Evolutionary conservation across 2,329 filamentous ascomycete genomes (phyloP).

Genomic region (Penicillium sp.): DNA sequence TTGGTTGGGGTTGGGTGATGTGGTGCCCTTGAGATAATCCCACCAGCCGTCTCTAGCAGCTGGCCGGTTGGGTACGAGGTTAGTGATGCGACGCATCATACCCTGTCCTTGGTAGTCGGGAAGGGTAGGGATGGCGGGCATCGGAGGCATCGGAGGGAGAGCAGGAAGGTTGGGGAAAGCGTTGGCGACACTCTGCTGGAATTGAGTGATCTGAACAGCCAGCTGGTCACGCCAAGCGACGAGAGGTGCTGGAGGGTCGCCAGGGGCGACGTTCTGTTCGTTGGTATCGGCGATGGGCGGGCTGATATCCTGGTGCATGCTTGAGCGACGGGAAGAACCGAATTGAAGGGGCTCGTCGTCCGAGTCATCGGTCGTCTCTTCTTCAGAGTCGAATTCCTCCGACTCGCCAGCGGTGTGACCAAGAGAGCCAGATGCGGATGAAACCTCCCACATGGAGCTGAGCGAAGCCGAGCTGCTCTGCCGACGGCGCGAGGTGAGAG

Average conservation of each 20-base stretch:
- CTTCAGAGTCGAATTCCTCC: conserved; percentile 32
- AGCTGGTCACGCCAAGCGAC: conserved; percentile 74
- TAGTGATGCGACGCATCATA: conserved; percentile 71
- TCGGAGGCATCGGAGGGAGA: conserved; percentile 58
- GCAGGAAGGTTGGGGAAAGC: conserved; percentile 64
- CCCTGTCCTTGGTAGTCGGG: conserved; percentile 74
- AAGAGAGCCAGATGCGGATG: conserved; percentile 48
- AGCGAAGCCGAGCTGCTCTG: conserved; percentile 67
- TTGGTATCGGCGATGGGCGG: conserved; percentile 24
- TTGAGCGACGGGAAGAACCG: conserved; percentile 38
- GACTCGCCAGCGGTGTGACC: conserved; percentile 48
- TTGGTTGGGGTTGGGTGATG: conserved; percentile 50
- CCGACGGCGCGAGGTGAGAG: conserved; percentile 56
- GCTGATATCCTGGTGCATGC: conserved; percentile 36
- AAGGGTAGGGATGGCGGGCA: conserved; percentile 62
- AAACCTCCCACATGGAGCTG: conserved; percentile 66
- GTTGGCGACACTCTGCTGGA: conserved; percentile 71
- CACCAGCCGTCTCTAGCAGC: conserved; percentile 62
- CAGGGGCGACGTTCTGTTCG: conserved; percentile 29
- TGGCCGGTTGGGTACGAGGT: conserved; percentile 69
- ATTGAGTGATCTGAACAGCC: conserved; percentile 71
- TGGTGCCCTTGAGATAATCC: conserved; percentile 61
- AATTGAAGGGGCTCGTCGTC: conserved; percentile 27
- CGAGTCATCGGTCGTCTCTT: conserved; percentile 26
- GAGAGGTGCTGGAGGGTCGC: conserved; percentile 62